Base-by-base conservation (phyloP, 2,329 filamentous ascomycete species). In the Colletotrichum filicis region DNA sequence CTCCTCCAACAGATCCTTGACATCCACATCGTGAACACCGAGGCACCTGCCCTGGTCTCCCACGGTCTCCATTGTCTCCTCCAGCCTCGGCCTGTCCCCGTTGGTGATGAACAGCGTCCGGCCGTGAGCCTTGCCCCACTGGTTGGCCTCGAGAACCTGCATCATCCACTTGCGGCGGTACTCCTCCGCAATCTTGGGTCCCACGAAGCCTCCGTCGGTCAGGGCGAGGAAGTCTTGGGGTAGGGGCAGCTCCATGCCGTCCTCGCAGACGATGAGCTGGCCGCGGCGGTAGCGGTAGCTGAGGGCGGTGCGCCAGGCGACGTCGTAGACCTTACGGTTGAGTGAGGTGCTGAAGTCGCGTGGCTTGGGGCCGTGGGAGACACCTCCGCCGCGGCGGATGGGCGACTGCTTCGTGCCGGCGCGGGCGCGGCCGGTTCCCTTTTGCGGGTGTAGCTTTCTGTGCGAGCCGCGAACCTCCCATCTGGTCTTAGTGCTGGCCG, bases 261-360 rank as follows among this genome's bases (percentile, higher is more conserved):
- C 92, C 79, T 96, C 92, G 78, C 97, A 92, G 55, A 99, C 91
- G 76, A 98, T 87, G 78, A 99, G 86, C 85, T 98, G 94, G 61
- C 95, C 97, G 76, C 92, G 91, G 76, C 92, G 89, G 84, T 97
- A 98, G 73, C 97, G 92, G 86, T 98, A 97, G 79, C 93, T 97
- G 76, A 99, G 88, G 12, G 97, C 97, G 56, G 94, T 98, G 80
- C 97, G 91, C 94, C 95, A 98, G 11, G 97, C 97, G 78, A 97
- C 88, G 83, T 98, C 95, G 85, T 99, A 99, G 60, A 98, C 91
- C 86, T 98, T 98, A 80, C 89, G 89, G 78, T 93, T 95, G 68
- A 99, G 87, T 19, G 89, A 89, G 26, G 95, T 97, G 73, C 91
- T 90, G 80, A 99, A 99, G 85, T 98, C 95, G 81, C 97, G 90